Conservation (phyloP, 2,329 filamentous ascomycete genomes). For the Sclerotinia subarctica region DNA sequence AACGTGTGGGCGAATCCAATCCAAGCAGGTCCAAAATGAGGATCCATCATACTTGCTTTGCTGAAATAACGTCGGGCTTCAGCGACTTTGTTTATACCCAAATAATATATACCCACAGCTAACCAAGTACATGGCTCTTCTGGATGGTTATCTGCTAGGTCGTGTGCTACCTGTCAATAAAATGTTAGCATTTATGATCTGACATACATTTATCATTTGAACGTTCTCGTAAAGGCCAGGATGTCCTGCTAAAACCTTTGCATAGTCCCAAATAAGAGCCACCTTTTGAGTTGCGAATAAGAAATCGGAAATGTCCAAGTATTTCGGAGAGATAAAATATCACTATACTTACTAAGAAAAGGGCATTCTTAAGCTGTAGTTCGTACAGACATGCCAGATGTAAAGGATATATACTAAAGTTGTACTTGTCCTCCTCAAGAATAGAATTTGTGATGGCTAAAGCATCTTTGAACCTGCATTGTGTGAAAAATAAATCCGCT, state of each 20-base stretch:
- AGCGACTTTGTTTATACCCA: constrained; percentile 81
- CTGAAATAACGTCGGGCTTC: constrained; percentile 95
- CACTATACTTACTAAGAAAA: constrained; percentile 61
- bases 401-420: constrained; percentile 83
- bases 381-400: constrained; percentile 91
- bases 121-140: constrained; percentile 91
- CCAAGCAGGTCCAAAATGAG: constrained; percentile 96
- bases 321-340: background rate
- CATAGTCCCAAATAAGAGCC: background rate
- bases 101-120: constrained; percentile 92
- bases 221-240: background rate
- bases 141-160: constrained; percentile 86
- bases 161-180: constrained; percentile 62
- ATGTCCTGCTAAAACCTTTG: background rate
- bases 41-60: constrained; percentile 95
- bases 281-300: background rate
- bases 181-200: constrained; percentile 1
- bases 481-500: constrained; percentile 88
- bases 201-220: background rate
- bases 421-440: constrained; percentile 79
- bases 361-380: constrained; percentile 77
- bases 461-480: constrained; percentile 88
- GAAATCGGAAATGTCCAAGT: background rate
- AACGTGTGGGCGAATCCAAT: constrained; percentile 99
- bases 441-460: constrained; percentile 80